Evolutionary conservation across 345 rosid species (phyloP).

Genomic region (Camelina hispida): DNA sequence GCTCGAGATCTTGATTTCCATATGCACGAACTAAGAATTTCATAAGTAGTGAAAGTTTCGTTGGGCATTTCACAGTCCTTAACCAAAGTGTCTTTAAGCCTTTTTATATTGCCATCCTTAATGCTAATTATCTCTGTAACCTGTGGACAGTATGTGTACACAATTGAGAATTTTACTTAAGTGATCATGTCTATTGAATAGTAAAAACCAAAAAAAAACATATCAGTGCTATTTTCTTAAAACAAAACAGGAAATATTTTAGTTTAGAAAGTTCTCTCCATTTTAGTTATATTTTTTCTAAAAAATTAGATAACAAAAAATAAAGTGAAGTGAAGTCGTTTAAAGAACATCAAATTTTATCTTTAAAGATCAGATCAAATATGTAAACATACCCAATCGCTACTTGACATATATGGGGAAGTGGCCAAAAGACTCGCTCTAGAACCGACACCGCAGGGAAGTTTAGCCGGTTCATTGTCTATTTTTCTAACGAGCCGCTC

Average conservation of each 20-base stretch:
- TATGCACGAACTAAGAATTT: slow-evolving; percentile 49
- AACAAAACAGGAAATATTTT: too few relatives aligned
- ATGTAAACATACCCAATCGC: background rate
- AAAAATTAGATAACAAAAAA: too few relatives aligned
- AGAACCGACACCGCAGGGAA: background rate
- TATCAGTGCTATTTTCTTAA: too few relatives aligned
- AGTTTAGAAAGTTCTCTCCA: too few relatives aligned
- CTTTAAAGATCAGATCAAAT: too few relatives aligned
- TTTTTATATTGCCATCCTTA: slow-evolving; percentile 13
- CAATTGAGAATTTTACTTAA: too few relatives aligned
- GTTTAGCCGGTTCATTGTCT: slow-evolving; percentile 12
- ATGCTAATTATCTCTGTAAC: slow-evolving; percentile 27
- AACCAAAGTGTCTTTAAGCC: slow-evolving; percentile 20
- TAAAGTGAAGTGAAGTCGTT: too few relatives aligned
- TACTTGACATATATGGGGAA: slow-evolving; percentile 39
- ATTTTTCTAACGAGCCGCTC: slow-evolving; percentile 31
- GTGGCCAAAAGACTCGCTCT: slow-evolving; percentile 31
- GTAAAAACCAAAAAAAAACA: too few relatives aligned
- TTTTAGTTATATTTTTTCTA: too few relatives aligned
- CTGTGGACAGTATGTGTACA: background rate
- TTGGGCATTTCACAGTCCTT: background rate
- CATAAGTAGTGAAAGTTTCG: slow-evolving; percentile 48
- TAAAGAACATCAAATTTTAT: too few relatives aligned
- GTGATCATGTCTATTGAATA: too few relatives aligned
- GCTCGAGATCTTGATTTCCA: slow-evolving; percentile 58